Percentiles rank a stretch among this genome's conserved stretches.
phyloP scores from a whole-genome alignment of 768 basidiomycete genomes.

The Lactarius quietus region DNA sequence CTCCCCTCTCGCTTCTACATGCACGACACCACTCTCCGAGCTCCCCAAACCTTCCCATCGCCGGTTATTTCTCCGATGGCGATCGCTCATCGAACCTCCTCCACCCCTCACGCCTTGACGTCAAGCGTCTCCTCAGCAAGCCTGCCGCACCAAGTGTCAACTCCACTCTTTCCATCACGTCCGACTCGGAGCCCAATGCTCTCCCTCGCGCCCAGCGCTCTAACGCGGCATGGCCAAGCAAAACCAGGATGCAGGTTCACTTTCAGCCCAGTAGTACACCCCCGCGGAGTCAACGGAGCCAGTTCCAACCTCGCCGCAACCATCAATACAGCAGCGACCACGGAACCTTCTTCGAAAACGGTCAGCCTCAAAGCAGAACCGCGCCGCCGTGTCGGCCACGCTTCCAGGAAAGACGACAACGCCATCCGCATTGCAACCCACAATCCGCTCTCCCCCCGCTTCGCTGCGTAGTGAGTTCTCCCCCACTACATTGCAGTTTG shows the following conservation, averaged over 20 bases:
- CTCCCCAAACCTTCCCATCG: constrained; percentile 13
- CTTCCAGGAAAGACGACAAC: constrained; percentile 3
- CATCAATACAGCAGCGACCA: constrained; percentile 8
- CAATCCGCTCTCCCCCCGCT: neutral
- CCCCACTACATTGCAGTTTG: constrained; percentile 7
- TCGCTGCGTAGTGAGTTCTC: constrained; percentile 9
- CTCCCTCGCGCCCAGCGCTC: neutral
- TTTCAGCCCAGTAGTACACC: neutral
- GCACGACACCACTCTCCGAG: constrained; percentile 17
- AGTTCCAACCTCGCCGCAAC: neutral
- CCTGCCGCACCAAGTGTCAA: constrained; percentile 23
- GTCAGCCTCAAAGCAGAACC: neutral
- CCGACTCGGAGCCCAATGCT: constrained; percentile 22
- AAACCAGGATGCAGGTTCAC: constrained; percentile 2
- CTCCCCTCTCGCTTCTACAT: neutral
- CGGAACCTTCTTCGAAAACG: constrained; percentile 14
- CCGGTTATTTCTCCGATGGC: constrained; percentile 24
- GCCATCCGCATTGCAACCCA: constrained; percentile 5
- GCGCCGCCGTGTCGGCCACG: neutral
- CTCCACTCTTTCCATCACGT: constrained; percentile 24
- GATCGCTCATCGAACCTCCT: constrained; percentile 21
- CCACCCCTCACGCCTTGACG: constrained; percentile 21
- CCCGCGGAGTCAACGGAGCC: constrained; percentile 7
- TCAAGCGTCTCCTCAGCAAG: constrained; percentile 27
- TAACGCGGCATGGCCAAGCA: constrained; percentile 16